Evolutionary conservation across 768 basidiomycete species (phyloP).

Genomic region (Tylopilus plumbeoviolaceoides): DNA sequence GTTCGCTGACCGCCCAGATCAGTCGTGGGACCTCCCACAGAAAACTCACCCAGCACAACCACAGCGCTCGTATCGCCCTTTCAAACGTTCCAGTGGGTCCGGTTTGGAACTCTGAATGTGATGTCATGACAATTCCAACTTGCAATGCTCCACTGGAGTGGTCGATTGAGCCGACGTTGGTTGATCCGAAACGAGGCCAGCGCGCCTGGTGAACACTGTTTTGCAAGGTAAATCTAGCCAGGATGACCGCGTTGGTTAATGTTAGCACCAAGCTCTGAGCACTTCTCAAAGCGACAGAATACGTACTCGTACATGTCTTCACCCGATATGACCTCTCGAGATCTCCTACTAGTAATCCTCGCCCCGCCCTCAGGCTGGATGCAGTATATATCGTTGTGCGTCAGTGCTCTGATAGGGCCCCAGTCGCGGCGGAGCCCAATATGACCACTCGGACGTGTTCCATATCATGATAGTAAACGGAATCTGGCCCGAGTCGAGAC

Average conservation of each 20-base stretch:
- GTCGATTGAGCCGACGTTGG: too few species aligned
- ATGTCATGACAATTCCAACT: background rate
- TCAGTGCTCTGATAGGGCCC: too few species aligned
- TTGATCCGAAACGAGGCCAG: background rate
- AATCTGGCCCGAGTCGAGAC: too few species aligned
- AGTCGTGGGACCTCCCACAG: background rate
- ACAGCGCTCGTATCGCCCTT: background rate
- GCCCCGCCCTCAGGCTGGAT: too few species aligned
- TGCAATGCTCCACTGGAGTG: too few species aligned
- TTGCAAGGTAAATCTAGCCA: background rate
- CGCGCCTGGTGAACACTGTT: background rate
- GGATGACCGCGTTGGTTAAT: background rate
- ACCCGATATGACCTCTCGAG: background rate
- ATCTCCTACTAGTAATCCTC: too few species aligned
- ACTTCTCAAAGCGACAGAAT: background rate
- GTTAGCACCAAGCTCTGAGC: background rate
- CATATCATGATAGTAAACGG: too few species aligned
- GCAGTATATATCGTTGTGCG: too few species aligned
- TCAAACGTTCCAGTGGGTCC: background rate
- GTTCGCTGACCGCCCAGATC: background rate
- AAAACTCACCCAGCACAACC: background rate
- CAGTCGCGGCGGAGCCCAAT: too few species aligned
- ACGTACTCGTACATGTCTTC: background rate
- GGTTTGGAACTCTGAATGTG: conserved; percentile 7
- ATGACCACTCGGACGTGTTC: too few species aligned